Base-by-base conservation (phyloP, 2,329 filamentous ascomycete genomes). In the Pseudocercospora musae region DNA sequence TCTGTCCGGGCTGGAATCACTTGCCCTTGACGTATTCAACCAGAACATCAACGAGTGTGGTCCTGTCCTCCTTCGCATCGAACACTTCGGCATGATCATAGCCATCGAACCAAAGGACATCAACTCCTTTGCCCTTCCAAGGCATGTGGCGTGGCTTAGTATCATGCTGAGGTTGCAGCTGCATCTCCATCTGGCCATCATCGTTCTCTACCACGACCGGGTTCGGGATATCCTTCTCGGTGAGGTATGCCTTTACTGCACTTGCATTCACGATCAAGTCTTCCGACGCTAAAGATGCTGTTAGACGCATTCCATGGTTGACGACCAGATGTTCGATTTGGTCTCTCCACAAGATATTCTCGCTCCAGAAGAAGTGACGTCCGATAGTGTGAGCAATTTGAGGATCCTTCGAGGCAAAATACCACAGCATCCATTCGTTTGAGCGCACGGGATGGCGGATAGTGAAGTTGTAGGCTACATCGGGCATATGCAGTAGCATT, bases 391-490 rank as follows among this genome's bases (percentile, higher is more conserved):
- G 82, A 9, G 88, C 84, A 1, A 89, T 85, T 1, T 86, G 86
- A 27, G 86, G 84, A 67, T 91, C 89, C 58, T 82, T 87, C 49
- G 82, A 85, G 5, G 86, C 89, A 71, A 90, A 90, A 69, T 89
- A 91, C 80, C 85, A 88, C 13, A 91, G 77, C 71, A 88, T 84
- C 78, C 85, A 87, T 74, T 91, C 87, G 65, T 89, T 89, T n/a
- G 89, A 87, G 1, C 60, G 84, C 77, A 64, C 62, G 0, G 71
- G 73, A 13, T 65, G 46, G 4, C 70, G 68, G 4, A 81, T 77
- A 10, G 84, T 87, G 72, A 91, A 91, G 75, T 91, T 91, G 78
- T 86, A 90, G 10, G 88, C 87, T 31, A 91, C 86, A 64, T 89
- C 81, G 0, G 88, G 88, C 37, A 89, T 80, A 72, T 91, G 88